These are phyloP conservation scores for Phytopythium kandeliae DNA, from an alignment of 352 stramenopile species.

Conservation along the genomic window DNA sequence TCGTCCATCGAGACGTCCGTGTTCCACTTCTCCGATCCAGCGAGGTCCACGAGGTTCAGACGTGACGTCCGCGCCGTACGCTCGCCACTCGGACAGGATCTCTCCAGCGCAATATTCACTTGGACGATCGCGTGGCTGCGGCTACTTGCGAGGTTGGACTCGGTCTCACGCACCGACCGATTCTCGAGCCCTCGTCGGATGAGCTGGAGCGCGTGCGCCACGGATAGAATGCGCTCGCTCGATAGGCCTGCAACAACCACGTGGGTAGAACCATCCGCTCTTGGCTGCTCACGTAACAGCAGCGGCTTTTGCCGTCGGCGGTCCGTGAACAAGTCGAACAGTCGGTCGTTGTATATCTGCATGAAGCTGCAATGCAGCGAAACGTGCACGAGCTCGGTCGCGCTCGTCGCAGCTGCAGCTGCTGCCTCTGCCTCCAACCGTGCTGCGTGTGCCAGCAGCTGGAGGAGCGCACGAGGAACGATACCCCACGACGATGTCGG, in stretches of 20 bases:
- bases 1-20: slow-evolving; percentile 69
- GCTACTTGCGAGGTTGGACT: slow-evolving; percentile 84
- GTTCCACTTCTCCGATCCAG: slow-evolving; percentile 83
- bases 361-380: slow-evolving; percentile 83
- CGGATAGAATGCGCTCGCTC: slow-evolving; percentile 28
- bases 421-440: slow-evolving; percentile 4
- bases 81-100: not conserved
- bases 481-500: slow-evolving; percentile 52
- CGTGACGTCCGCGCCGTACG: slow-evolving; percentile 24
- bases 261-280: slow-evolving; percentile 37
- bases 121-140: slow-evolving; percentile 91
- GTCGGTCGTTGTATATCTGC: slow-evolving; percentile 94
- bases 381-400: slow-evolving; percentile 18
- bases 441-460: slow-evolving; percentile 44
- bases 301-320: slow-evolving; percentile 60
- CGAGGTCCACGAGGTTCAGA: slow-evolving; percentile 77
- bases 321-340: slow-evolving; percentile 88
- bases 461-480: slow-evolving; percentile 65
- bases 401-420: not conserved
- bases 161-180: slow-evolving; percentile 74
- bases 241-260: slow-evolving; percentile 61
- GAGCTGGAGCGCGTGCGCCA: slow-evolving; percentile 48
- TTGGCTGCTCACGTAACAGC: slow-evolving; percentile 57
- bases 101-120: slow-evolving; percentile 61
- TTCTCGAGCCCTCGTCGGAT: slow-evolving; percentile 45